Conservation (phyloP, 2,329 filamentous ascomycete species). For the Fusarium citri region DNA sequence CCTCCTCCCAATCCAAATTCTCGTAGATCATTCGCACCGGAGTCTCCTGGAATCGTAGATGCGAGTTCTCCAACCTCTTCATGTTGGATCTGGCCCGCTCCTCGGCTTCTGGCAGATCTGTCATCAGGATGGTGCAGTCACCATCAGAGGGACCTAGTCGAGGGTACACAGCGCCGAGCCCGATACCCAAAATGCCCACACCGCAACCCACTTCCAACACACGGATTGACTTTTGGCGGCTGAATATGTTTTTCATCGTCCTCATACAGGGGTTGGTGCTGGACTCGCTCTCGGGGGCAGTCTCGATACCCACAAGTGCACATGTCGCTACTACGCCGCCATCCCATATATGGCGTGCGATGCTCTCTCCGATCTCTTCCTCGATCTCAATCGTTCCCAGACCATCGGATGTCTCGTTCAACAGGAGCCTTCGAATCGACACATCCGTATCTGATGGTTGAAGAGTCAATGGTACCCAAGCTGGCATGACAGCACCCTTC, state of each 20-base stretch:
- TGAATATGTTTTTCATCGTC: conserved; percentile 49
- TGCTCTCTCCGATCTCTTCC: conserved; percentile 70
- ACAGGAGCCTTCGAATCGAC: conserved; percentile 47
- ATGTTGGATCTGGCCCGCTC: conserved; percentile 63
- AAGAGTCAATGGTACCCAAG: conserved; percentile 54
- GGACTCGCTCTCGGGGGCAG: conserved; percentile 43
- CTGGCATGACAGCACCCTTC: conserved; percentile 58
- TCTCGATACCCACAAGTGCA: conserved; percentile 48
- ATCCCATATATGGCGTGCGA: conserved; percentile 70
- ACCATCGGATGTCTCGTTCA: conserved; percentile 40
- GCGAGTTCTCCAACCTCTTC: conserved; percentile 39
- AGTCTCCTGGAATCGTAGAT: conserved; percentile 28
- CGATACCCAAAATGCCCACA: conserved; percentile 66
- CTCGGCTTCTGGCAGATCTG: conserved; percentile 67
- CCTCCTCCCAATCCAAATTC: conserved; percentile 68
- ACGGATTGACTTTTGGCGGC: conserved; percentile 48
- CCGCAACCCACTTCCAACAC: conserved; percentile 68
- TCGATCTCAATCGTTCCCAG: conserved; percentile 56
- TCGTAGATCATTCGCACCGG: conserved; percentile 59
- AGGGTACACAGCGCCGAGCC: conserved; percentile 55
- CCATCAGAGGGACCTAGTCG: conserved; percentile 31
- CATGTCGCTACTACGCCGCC: conserved; percentile 61
- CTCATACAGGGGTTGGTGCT: conserved; percentile 47
- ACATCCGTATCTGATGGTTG: conserved; percentile 39
- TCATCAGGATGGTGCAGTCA: conserved; percentile 60